Conservation (phyloP, 176 grass and related monocot genomes). For the Stipa capillata region DNA sequence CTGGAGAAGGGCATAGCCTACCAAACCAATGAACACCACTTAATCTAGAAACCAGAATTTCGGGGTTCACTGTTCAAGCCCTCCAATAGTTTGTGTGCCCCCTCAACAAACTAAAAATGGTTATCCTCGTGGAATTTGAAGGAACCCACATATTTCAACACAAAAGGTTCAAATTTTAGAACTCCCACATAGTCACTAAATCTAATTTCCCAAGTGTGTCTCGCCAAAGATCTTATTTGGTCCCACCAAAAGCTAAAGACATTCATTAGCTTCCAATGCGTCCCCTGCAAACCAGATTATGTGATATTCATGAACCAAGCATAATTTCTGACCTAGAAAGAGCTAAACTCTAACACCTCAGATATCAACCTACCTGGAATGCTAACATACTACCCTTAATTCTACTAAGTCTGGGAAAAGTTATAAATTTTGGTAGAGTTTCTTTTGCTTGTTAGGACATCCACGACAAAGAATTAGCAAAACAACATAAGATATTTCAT, state of each 20-base stretch:
- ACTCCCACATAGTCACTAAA: background rate
- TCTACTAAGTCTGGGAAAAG: too few species aligned
- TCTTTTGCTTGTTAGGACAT: too few species aligned
- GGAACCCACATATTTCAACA: background rate
- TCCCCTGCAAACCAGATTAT: background rate
- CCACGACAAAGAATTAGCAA: too few species aligned
- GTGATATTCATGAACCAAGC: background rate
- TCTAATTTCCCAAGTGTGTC: background rate
- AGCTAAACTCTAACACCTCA: too few species aligned
- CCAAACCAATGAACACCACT: background rate
- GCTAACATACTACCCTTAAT: too few species aligned
- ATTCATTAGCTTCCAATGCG: slow-evolving; percentile 7
- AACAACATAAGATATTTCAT: too few species aligned
- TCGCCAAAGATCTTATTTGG: background rate
- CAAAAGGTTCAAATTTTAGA: background rate
- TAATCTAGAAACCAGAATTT: slow-evolving; percentile 1
- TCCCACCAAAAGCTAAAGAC: background rate
- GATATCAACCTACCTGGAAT: too few species aligned
- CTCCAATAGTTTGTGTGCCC: background rate
- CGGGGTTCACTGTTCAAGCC: background rate
- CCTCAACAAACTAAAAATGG: background rate
- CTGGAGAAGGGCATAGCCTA: background rate
- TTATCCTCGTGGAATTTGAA: background rate
- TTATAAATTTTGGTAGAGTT: too few species aligned
- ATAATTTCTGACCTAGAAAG: background rate